Base-by-base conservation (phyloP, 2,329 filamentous ascomycete species). In the Sphaerulina populicola region DNA sequence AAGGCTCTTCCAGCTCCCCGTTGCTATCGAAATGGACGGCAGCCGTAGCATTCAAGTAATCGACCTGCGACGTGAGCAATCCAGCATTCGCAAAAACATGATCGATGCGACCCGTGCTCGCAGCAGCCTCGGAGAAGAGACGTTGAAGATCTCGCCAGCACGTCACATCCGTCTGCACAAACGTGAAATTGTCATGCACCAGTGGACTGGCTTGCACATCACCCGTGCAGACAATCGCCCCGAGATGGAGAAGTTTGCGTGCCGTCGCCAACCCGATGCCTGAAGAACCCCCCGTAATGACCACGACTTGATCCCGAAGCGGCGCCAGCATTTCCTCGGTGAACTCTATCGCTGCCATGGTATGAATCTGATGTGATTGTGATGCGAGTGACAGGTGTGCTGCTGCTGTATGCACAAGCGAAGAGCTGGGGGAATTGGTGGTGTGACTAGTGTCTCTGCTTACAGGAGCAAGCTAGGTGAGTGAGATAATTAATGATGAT, bases 201-300 rank as follows among this genome's bases (percentile, higher is more conserved):
- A 54, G 44, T 55, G 69, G 63, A 0, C 71, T 66, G 1, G 73
- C 65, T 36, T 75, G 73, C 38, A 81, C 53, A 58, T 83, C 80
- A 33, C 70, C 75, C 23, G 72, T 74, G 52, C 81, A 71, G 14
- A 83, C 78, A 12, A 69, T 72, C 27, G 78, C 79, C 15, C 78
- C 79, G 0, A 74, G 63, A 0, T 71, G 66, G 6, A 82, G 68
- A 11, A 81, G 72, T 2, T 77, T 67, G 7, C 73, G 64, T 6
- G 74, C 71, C 1, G 79, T 80, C 48, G 76, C 76, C 11, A 80
- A 71, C 30, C 80, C 79, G 47, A 83, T 83, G 12, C 80, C 80
- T 2, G 78, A 80, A 0, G 77, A 78, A 50, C 77, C 77, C 44
- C 79, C 78, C 74, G 62, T 64, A 14, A 64, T 35, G 12, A 65